phyloP scores from a whole-genome alignment of 2,329 filamentous ascomycete species.

The Endocalyx cinctus region DNA sequence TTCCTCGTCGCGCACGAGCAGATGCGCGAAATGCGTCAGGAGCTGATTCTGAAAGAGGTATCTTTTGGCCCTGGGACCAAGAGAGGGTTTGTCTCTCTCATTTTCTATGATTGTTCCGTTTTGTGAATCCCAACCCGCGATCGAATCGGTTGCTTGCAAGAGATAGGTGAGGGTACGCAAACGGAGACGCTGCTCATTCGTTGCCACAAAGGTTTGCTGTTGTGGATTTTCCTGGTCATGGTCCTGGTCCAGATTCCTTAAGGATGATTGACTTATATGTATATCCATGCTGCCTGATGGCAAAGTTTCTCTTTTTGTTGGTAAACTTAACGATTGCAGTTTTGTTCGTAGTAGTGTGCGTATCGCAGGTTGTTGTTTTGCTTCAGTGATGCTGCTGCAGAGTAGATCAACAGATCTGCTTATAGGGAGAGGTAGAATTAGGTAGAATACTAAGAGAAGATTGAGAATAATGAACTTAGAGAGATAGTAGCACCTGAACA shows the following conservation, averaged over 20 bases:
- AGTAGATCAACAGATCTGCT: no score
- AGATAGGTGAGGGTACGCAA: constrained; percentile 2
- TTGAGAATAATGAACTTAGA: no score
- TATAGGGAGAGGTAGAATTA: no score
- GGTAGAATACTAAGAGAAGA: no score
- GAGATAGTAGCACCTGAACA: no score
- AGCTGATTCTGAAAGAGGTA: neutral
- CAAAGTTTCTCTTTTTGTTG: no score
- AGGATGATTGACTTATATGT: no score
- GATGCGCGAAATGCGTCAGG: neutral
- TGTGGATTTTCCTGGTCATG: neutral
- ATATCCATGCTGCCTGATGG: no score
- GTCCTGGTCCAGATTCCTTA: constrained; percentile 1
- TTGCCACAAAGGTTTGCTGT: neutral
- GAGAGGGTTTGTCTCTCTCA: neutral
- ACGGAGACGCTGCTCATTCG: neutral
- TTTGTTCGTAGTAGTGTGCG: no score
- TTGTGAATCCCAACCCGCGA: neutral
- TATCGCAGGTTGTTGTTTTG: no score
- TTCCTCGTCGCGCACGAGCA: neutral
- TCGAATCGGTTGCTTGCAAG: constrained; percentile 1
- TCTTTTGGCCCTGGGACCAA: neutral
- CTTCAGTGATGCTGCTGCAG: no score
- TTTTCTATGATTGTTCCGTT: neutral
- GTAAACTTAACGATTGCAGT: no score